Evolutionary conservation across 768 basidiomycete genomes (phyloP), one percentile per base, ranked within the genome.

Genomic region (Leucosporidium scottii): DNA sequence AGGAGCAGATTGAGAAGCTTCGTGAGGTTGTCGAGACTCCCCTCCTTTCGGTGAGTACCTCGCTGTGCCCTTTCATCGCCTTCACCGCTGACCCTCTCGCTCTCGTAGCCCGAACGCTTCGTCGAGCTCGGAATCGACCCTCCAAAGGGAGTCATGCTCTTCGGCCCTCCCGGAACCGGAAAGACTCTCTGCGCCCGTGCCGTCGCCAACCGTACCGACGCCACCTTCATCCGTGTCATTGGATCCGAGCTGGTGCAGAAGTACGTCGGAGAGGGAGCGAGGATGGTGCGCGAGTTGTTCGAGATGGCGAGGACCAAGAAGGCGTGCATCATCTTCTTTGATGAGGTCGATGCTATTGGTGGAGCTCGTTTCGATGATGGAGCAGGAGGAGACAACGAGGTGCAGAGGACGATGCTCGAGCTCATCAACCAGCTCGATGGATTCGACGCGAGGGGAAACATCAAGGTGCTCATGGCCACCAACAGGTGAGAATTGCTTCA

Each of bases 221-320:
- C 93, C 27, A 98, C 96, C 0, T 99, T 99, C 78, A 99, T 99
- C 77, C 90, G 96, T 74, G 96, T 99, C 62, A 98, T 98, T 76
- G 96, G 96, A 20, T 97, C 94, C 18, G 96, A 99, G 78, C 83
- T 99, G 21, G 96, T 99, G n/a, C 96, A 99, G 80, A 99, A 99
- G 79, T 99, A 99, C 77, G 96, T 99, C 59, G 96, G 96, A 57
- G 96, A 99, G 79, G 96, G 96, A 68, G 96, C 96, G 10, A 84
- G 96, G 67, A 97, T 98, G 96, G 93, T 99, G 23, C 87, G 96
- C 58, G 96, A 98, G 77, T 81, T 98, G 66, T 99, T 99, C 79
- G 96, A 98, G 80, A 97, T 98, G 94, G 96, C 96, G 36, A 85
- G 96, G 70, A 87, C 87, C 72, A 98, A 98, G 82, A 98, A 98